Evolutionary conservation across 129 eudicot species (phyloP).

Genomic region (Centrapalus pauciflorus): DNA sequence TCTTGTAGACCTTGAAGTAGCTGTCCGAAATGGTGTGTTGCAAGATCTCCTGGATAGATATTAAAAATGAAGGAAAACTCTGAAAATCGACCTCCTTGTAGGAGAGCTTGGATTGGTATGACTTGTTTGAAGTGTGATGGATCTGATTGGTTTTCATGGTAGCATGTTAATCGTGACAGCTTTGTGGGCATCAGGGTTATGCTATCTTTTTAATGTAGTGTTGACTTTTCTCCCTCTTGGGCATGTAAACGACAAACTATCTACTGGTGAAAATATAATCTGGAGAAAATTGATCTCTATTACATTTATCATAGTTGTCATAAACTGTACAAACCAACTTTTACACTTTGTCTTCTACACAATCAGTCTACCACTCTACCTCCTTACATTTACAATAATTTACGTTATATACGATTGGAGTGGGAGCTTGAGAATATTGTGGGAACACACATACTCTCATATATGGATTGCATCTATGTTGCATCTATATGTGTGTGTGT

Average conservation of each 20-base stretch:
- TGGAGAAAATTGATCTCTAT: conserved; percentile 9
- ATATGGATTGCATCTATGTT: background rate
- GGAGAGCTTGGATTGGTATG: background rate
- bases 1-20: conserved; percentile 57
- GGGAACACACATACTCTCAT: background rate
- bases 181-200: background rate
- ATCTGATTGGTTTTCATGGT: background rate
- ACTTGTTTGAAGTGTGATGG: background rate
- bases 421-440: background rate
- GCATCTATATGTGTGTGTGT: too few relatives aligned
- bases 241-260: conserved; percentile 18
- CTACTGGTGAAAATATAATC: conserved; percentile 12
- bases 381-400: background rate
- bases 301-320: background rate
- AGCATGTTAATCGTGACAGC: background rate
- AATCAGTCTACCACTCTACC: background rate
- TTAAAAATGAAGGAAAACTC: conserved; percentile 24
- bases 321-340: conserved; percentile 4
- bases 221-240: conserved; percentile 17
- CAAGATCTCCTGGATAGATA: conserved; percentile 45
- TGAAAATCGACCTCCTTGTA: background rate
- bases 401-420: background rate
- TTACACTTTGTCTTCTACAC: background rate
- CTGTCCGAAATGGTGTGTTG: conserved; percentile 53
- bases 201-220: conserved; percentile 16